Evolutionary conservation across 306 rosid species (phyloP).

Genomic region (Datisca glomerata): DNA sequence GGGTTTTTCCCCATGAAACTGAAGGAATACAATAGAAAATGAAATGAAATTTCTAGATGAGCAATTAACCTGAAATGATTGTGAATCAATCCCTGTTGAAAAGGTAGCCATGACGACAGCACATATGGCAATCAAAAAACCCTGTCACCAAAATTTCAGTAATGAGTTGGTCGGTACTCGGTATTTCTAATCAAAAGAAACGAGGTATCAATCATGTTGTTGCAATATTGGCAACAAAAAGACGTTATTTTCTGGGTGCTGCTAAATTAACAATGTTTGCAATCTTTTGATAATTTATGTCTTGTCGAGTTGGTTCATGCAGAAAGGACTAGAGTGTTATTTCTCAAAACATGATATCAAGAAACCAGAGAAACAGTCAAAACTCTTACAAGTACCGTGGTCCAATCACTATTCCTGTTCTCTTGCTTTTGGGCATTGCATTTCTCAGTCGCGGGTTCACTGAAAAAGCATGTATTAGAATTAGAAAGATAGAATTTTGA

Average conservation of each 20-base stretch:
- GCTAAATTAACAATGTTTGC: too few relatives aligned
- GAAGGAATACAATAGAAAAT: too few relatives aligned
- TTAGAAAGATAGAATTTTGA: neutral
- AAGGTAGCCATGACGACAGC: constrained; percentile 77
- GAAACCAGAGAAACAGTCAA: neutral
- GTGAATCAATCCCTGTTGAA: constrained; percentile 85
- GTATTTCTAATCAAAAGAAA: too few relatives aligned
- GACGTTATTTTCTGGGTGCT: too few relatives aligned
- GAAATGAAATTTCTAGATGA: neutral
- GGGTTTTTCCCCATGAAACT: too few relatives aligned
- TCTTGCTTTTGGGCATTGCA: constrained; percentile 34
- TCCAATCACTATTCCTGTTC: constrained; percentile 39
- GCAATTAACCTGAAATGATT: constrained; percentile 61
- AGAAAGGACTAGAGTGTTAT: too few relatives aligned
- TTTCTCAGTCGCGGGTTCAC: constrained; percentile 56
- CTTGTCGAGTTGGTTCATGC: too few relatives aligned
- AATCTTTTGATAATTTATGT: too few relatives aligned
- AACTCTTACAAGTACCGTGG: constrained; percentile 52
- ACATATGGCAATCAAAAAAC: constrained; percentile 66
- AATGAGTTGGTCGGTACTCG: too few relatives aligned
- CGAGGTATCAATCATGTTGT: too few relatives aligned
- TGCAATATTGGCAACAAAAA: too few relatives aligned
- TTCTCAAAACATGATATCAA: neutral
- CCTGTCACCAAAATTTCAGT: constrained; percentile 25
- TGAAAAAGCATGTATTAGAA: constrained; percentile 24